Evolutionary conservation across 108 stramenopile genomes (phyloP).

Genomic region (Fragilaria crotonensis): DNA sequence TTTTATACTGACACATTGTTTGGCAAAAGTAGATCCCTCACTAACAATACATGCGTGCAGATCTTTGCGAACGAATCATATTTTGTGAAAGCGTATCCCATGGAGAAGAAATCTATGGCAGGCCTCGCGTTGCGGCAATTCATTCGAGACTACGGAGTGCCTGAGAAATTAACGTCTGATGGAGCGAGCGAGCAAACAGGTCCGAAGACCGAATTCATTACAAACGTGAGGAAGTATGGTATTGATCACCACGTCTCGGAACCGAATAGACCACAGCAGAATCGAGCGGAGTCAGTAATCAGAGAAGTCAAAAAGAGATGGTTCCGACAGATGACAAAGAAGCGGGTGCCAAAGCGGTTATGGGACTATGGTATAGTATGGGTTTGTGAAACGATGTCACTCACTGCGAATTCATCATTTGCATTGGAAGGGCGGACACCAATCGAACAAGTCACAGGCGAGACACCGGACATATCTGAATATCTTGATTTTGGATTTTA

Average conservation of each 20-base stretch:
- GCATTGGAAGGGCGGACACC: constrained; percentile 9
- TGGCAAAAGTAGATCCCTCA: too few species aligned
- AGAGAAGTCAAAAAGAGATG: neutral
- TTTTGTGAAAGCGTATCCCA: constrained; percentile 13
- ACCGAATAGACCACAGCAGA: constrained; percentile 16
- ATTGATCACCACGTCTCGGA: neutral
- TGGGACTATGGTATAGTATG: too few species aligned
- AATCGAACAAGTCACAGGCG: too few species aligned
- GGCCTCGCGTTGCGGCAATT: neutral
- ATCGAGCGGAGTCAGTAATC: too few species aligned
- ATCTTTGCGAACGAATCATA: constrained; percentile 1
- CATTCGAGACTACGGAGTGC: constrained; percentile 4
- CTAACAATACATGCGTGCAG: constrained; percentile 1
- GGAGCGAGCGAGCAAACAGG: too few species aligned
- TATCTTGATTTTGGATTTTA: too few species aligned
- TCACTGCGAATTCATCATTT: neutral
- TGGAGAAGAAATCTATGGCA: neutral
- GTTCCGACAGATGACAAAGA: too few species aligned
- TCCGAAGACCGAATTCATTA: neutral
- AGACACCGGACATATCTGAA: constrained; percentile 11
- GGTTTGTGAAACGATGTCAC: constrained; percentile 28
- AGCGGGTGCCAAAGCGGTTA: constrained; percentile 10
- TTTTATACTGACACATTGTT: too few species aligned
- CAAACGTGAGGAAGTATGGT: neutral
- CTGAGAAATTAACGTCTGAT: constrained; percentile 1